These are phyloP conservation scores for Pleoardoris graminearum DNA, from an alignment of 2,329 filamentous ascomycete genomes.

Conservation along the genomic window DNA sequence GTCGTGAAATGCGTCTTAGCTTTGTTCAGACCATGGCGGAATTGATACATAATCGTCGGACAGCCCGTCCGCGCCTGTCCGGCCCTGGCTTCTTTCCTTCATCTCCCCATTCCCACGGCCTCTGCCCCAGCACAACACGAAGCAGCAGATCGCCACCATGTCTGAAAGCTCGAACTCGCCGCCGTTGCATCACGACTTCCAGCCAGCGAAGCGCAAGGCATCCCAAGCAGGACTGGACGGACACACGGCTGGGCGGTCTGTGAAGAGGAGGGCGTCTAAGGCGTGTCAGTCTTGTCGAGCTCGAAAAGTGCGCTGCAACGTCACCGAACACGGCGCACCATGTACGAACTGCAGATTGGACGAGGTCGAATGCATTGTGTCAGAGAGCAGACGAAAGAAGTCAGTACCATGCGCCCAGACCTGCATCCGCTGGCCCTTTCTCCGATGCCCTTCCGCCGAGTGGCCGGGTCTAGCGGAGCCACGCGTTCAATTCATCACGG, in stretches of 20 bases:
- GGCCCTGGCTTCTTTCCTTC: slow-evolving; percentile 17
- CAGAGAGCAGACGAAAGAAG: slow-evolving; percentile 82
- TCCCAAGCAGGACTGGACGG: slow-evolving; percentile 59
- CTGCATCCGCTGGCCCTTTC: slow-evolving; percentile 29
- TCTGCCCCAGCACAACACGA: slow-evolving; percentile 18
- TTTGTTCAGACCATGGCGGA: slow-evolving; percentile 28
- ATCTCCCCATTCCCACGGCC: slow-evolving; percentile 18
- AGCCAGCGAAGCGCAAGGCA: slow-evolving; percentile 61
- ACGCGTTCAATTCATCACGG: slow-evolving; percentile 23
- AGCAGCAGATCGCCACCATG: slow-evolving; percentile 31
- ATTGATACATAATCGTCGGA: slow-evolving; percentile 38
- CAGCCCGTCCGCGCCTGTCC: slow-evolving; percentile 32
- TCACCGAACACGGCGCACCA: slow-evolving; percentile 80
- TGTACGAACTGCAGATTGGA: slow-evolving; percentile 87
- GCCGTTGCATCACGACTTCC: slow-evolving; percentile 39
- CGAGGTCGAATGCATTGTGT: slow-evolving; percentile 71
- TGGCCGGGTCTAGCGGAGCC: slow-evolving; percentile 17
- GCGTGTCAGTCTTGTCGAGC: slow-evolving; percentile 87
- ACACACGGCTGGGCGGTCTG: slow-evolving; percentile 55
- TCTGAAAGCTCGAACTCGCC: slow-evolving; percentile 44
- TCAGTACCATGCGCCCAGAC: slow-evolving; percentile 54
- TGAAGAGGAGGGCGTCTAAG: slow-evolving; percentile 86
- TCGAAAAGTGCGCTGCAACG: slow-evolving; percentile 91
- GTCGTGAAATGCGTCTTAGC: slow-evolving; percentile 36
- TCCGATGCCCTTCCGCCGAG: slow-evolving; percentile 15